Evolutionary conservation across 768 basidiomycete genomes (phyloP).

Genomic region (Clitopilus hobsonii): DNA sequence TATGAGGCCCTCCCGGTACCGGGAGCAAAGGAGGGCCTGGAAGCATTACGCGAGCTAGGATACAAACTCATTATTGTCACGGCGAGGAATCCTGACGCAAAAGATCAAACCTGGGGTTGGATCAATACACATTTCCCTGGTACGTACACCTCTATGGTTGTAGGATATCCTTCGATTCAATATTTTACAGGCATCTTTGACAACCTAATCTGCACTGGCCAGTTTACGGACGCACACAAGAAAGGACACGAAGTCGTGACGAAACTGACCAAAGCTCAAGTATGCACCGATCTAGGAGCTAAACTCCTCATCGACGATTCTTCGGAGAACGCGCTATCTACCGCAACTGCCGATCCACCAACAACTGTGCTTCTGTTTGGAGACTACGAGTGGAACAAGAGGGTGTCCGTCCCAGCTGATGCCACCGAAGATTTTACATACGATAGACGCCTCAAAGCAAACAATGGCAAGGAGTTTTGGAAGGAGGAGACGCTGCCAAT

Average conservation of each 20-base stretch:
- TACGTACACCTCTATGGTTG: constrained; percentile 14
- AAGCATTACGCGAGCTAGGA: constrained; percentile 55
- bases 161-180: not conserved
- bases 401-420: constrained; percentile 41
- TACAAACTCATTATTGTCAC: constrained; percentile 73
- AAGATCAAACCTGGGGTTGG: constrained; percentile 64
- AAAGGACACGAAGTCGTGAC: constrained; percentile 40
- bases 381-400: constrained; percentile 70
- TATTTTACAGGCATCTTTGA: constrained; percentile 53
- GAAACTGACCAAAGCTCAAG: constrained; percentile 68
- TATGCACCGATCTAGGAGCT: constrained; percentile 61
- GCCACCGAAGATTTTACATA: constrained; percentile 50
- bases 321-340: constrained; percentile 68
- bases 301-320: constrained; percentile 77
- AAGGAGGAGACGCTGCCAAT: constrained; percentile 45
- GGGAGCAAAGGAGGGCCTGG: constrained; percentile 57
- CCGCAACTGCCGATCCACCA: constrained; percentile 40
- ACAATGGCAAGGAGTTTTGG: constrained; percentile 52
- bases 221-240: constrained; percentile 55
- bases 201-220: constrained; percentile 67
- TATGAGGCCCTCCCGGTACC: constrained; percentile 46
- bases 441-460: constrained; percentile 40
- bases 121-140: constrained; percentile 61
- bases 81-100: constrained; percentile 53
- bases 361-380: constrained; percentile 71